These are phyloP conservation scores for Cladosporium sphaerospermum DNA, from an alignment of 2,329 filamentous ascomycete species.

Conservation along the genomic window DNA sequence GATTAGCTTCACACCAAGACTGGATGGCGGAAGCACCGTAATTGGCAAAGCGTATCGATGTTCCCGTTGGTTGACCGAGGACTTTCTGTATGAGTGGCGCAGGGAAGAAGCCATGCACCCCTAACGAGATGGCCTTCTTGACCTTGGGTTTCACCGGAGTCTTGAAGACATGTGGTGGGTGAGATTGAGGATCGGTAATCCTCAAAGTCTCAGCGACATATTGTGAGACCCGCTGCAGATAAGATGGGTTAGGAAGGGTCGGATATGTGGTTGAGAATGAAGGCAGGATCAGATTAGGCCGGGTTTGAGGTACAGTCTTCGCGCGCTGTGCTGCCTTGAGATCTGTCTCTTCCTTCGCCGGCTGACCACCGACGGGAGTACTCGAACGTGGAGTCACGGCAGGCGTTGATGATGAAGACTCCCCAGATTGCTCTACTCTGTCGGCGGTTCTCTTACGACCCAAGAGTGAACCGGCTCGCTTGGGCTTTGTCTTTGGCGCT, in stretches of 20 bases:
- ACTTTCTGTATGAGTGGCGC: constrained; percentile 81
- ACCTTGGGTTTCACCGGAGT: constrained; percentile 61
- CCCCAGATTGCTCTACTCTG: constrained; percentile 15
- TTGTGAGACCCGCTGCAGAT: constrained; percentile 35
- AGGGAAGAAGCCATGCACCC: constrained; percentile 90
- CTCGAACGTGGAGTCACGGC: not conserved
- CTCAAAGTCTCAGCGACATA: constrained; percentile 32
- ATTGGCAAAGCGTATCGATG: constrained; percentile 86
- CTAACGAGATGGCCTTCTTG: constrained; percentile 83
- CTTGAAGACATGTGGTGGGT: constrained; percentile 65
- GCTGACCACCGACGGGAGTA: not conserved
- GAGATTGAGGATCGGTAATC: constrained; percentile 28
- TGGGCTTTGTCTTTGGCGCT: constrained; percentile 13
- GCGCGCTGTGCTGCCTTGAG: constrained; percentile 19
- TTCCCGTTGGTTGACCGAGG: constrained; percentile 90
- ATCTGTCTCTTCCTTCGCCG: not conserved
- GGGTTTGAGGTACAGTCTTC: constrained; percentile 25
- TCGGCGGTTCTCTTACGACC: constrained; percentile 19
- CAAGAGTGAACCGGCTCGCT: constrained; percentile 19
- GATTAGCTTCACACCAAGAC: constrained; percentile 65
- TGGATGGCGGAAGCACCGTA: constrained; percentile 78
- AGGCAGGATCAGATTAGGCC: constrained; percentile 61
- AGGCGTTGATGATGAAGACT: constrained; percentile 1
- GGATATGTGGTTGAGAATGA: constrained; percentile 64
- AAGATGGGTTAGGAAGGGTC: constrained; percentile 37